Base-by-base conservation (phyloP, 306 rosid genomes). In the Acacia acuminata region DNA sequence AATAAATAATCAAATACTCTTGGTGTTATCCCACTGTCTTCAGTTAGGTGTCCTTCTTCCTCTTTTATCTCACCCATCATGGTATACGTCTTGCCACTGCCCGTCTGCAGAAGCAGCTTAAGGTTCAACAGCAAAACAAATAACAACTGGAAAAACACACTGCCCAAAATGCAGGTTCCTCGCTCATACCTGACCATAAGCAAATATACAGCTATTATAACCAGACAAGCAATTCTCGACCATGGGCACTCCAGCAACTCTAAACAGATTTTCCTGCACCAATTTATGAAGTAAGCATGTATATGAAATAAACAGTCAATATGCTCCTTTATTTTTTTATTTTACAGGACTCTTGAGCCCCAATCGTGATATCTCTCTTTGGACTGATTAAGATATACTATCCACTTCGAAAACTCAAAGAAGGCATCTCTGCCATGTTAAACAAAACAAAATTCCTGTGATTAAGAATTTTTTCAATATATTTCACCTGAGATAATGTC, bases 181-280 rank as follows among this genome's bases (percentile, higher is more conserved):
- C 5, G 56, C 7, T 30, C 50, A 75, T 91, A 95, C 99, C 99
- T 96, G 99, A 80, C 99, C 99, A 25, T 93, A 93, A 63, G 99
- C 99, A 78, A 96, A 96, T 92, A 96, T 93, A 55, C 99, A 96
- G 85, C 97, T 92, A 77, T 96, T 96, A 85, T 96, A 96, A 81
- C 99, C 99, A 65, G 96, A 93, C 94, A 93, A 83, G 78, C 99
- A 96, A 87, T 96, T 96, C 92, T 96, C 97, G 77, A 96, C 98
- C 97, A 96, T 92, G 51, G 98, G 97, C 84, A 90, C 88, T 81
- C 98, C 99, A 38, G 96, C 93, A 85, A 91, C 98, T 81, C 83
- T 87, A 85, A 96, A 96, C 79, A 93, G 84, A 82, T 84, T 92
- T 86, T 91, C 96, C 99, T 95, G 82, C 81, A 88, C 60, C 79